Evolutionary conservation across 768 basidiomycete genomes (phyloP), one percentile per base, ranked within the genome.

Genomic region (Serendipita indica): DNA sequence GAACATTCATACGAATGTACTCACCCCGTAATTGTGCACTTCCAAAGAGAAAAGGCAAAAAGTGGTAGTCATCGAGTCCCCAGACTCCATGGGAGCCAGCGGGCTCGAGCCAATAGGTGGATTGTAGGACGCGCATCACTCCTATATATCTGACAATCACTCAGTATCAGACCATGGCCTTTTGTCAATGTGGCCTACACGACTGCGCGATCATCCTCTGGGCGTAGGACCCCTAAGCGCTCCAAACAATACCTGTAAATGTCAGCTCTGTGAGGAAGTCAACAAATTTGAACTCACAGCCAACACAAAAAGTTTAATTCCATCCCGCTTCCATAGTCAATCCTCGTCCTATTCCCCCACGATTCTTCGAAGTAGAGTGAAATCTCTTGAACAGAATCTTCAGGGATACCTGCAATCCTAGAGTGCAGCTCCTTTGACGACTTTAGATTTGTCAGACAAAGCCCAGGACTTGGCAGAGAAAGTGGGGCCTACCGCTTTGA

Each of bases 321-420:
- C 94, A 98, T 98, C 13, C 96, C 96, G 65, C 92, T 96, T n/a
- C 96, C 96, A 70, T 99, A 99, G 70, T 99, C 96, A 57, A 99
- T 91, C 6, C 96, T 75, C 49, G 84, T 80, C 28, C 86, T 74
- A 68, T 87, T 96, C 0, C 96, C 96, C 93, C 93, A 98, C 14
- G 83, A 72, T 67, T 93, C 89, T 34, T 75, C 72, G 66, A 98
- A 86, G 68, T 98, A 99, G 0, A 73, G 75, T 1, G 82, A 78
- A 2, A 96, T 69, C 67, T 97, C 94, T 3, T 73, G 67, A 2
- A 81, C 75, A 0, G 82, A 77, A 3, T 79, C 79, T 2, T 65
- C 49, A 0, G 83, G 79, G 1, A 92, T 68, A 3, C 74, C 74
- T 0, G 82, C 78, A 6, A 91, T 70, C 0, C 66, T 65, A 22